Conservation (phyloP, 331 rosid genomes). For the Rhamnella rubrinervis region DNA sequence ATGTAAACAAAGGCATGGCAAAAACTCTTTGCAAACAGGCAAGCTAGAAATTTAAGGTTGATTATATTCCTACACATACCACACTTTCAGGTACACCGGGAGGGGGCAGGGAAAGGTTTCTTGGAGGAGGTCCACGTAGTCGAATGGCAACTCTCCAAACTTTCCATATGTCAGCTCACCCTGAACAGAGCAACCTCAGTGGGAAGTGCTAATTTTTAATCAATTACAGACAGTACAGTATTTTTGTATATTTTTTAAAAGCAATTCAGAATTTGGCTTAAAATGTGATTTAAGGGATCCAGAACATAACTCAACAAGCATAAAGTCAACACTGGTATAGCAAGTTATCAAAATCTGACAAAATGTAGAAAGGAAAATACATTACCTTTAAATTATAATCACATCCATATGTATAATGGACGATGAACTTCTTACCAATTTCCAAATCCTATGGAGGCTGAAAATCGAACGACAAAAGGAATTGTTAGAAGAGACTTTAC, state of each 20-base stretch:
- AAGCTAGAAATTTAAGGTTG: constrained; percentile 5
- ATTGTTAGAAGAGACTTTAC: constrained; percentile 20
- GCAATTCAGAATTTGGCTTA: not conserved
- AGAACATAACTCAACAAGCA: too few relatives aligned
- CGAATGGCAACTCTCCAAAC: constrained; percentile 95
- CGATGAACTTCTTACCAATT: constrained; percentile 59
- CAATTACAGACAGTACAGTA: not conserved
- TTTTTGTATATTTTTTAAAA: not conserved
- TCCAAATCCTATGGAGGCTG: constrained; percentile 97
- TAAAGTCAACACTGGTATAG: too few relatives aligned
- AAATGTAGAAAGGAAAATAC: constrained; percentile 9
- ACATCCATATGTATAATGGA: constrained; percentile 92
- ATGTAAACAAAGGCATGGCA: not conserved
- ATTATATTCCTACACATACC: constrained; percentile 54
- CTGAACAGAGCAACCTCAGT: constrained; percentile 36
- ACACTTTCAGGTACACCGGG: constrained; percentile 98
- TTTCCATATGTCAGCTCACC: constrained; percentile 88
- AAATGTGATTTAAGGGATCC: not conserved
- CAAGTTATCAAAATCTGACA: too few relatives aligned
- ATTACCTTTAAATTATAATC: constrained; percentile 86
- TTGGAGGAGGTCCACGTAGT: constrained; percentile 84
- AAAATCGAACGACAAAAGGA: constrained; percentile 25
- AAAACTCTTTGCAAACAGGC: constrained; percentile 17
- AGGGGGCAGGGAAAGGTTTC: constrained; percentile 81
- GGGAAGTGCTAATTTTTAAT: not conserved